Base-by-base conservation (phyloP, 2,329 filamentous ascomycete genomes). In the Lachnellula suecica region DNA sequence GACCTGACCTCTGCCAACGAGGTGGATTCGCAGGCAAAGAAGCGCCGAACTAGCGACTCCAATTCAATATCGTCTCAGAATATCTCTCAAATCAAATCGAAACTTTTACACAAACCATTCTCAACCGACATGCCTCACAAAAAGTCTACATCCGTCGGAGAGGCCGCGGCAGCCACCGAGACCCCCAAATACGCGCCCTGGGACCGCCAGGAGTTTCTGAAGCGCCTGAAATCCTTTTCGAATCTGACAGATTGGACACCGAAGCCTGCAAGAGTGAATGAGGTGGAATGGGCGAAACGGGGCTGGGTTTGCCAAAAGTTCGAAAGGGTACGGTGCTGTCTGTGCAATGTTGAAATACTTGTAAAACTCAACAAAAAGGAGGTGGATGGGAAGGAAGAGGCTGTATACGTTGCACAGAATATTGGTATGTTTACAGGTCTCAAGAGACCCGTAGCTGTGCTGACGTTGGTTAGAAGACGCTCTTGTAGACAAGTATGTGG, bases 231-330 rank as follows among this genome's bases (percentile, higher is more conserved):
- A 54, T 95, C 91, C 0, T 99, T 96, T 67, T 88, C 93, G 66
- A 91, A 93, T 60, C 85, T 97, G 44, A 94, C 91, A 49, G 83
- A 88, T 67, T 99, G 93, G 93, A 88, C 89, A n/a, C 88, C 90
- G 0, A 97, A 97, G 68, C 92, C 94, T 0, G 83, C 92, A 47
- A 79, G 78, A 29, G 85, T 97, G 62, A 91, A 84, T 66, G 94
- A 97, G 71, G 85, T 97, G 7, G 88, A 91, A 68, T 99, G 94
- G 94, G 92, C 92, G 1, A 96, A 93, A 74, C 78, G 89, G 53
- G 93, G 93, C 1, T 99, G 94, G 93, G 79, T 87, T 4, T 97
- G 93, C 64, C 84, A 88, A 42, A 87, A 87, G 62, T 84, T 85
- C 59, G 91, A 96, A 70, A 88, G 88, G 4, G 90, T 97, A 15